Percentiles rank a stretch among this genome's conserved stretches.
These are phyloP conservation scores for Amanita inopinata DNA, from an alignment of 768 basidiomycete genomes.

Conservation along the genomic window DNA sequence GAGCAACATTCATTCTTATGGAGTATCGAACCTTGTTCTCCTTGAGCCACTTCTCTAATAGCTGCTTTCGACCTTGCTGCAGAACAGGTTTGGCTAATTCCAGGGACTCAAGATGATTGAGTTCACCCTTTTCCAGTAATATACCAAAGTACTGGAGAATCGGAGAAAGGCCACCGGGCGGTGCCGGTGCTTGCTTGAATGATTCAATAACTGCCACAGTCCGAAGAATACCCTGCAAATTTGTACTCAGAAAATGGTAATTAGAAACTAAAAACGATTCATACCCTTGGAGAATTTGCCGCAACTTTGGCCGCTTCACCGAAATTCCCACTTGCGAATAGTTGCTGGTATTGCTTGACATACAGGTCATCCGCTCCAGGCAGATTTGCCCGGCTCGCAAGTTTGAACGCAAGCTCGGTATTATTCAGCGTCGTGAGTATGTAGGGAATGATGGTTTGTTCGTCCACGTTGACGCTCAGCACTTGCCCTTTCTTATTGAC, in stretches of 20 bases:
- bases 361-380: conserved; percentile 98
- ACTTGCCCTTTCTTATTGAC: conserved; percentile 99
- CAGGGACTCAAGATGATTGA: conserved; percentile 92
- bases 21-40: conserved; percentile 78
- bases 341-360: conserved; percentile 84
- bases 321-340: conserved; percentile 84
- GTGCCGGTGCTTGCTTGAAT: conserved; percentile 92
- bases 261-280: conserved; percentile 13
- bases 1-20: not conserved
- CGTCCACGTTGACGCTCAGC: conserved; percentile 92
- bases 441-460: conserved; percentile 92
- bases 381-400: conserved; percentile 91
- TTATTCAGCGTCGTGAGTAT: conserved; percentile 91
- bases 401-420: conserved; percentile 94
- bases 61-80: conserved; percentile 91
- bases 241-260: conserved; percentile 5
- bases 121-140: conserved; percentile 94
- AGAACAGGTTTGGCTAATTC: conserved; percentile 95
- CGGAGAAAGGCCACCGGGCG: conserved; percentile 84
- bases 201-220: conserved; percentile 94
- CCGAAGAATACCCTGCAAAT: conserved; percentile 75
- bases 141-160: conserved; percentile 99
- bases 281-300: conserved; percentile 87
- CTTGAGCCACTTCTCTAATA: conserved; percentile 98
- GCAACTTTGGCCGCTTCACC: conserved; percentile 96